Percentiles rank a stretch among this genome's conserved stretches.
phyloP scores from a whole-genome alignment of 805 yeast species.

The Candida arabinofermentans region DNA sequence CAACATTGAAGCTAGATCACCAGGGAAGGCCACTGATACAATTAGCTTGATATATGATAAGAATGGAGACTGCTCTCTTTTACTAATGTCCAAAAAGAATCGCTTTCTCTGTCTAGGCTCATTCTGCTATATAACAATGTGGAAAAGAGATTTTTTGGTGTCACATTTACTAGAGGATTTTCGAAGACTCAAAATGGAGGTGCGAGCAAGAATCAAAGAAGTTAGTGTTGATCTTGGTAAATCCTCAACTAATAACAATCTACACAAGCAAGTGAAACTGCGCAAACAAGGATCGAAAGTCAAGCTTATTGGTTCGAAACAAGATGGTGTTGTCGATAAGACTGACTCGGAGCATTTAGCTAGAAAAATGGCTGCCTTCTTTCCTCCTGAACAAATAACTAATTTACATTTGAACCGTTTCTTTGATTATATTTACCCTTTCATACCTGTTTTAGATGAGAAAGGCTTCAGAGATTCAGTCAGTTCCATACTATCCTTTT shows the following conservation, averaged over 20 bases:
- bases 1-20: not conserved
- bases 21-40: slow-evolving; percentile 3
- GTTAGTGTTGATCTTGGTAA: not conserved
- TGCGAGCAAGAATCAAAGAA: not conserved
- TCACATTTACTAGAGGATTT: slow-evolving; percentile 9
- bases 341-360: not conserved
- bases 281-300: slow-evolving; percentile 5
- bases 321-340: not conserved
- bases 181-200: slow-evolving; percentile 1
- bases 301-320: not conserved
- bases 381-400: slow-evolving; percentile 32
- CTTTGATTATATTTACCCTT: slow-evolving; percentile 39
- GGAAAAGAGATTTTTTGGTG: slow-evolving; percentile 19
- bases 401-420: slow-evolving; percentile 37
- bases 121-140: slow-evolving; percentile 10
- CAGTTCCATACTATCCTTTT: slow-evolving; percentile 28
- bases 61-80: slow-evolving; percentile 4
- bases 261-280: slow-evolving; percentile 10
- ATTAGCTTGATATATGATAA: slow-evolving; percentile 11
- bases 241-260: slow-evolving; percentile 1
- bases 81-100: slow-evolving; percentile 16
- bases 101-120: slow-evolving; percentile 17
- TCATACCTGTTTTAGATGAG: slow-evolving; percentile 45
- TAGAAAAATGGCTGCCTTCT: slow-evolving; percentile 7
- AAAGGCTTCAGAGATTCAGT: slow-evolving; percentile 30